A percentile compares a stretch with the other conserved stretches of the same genome.
Conservation (phyloP, 1,139 yeast genomes). For the Zygoascus meyerae region DNA sequence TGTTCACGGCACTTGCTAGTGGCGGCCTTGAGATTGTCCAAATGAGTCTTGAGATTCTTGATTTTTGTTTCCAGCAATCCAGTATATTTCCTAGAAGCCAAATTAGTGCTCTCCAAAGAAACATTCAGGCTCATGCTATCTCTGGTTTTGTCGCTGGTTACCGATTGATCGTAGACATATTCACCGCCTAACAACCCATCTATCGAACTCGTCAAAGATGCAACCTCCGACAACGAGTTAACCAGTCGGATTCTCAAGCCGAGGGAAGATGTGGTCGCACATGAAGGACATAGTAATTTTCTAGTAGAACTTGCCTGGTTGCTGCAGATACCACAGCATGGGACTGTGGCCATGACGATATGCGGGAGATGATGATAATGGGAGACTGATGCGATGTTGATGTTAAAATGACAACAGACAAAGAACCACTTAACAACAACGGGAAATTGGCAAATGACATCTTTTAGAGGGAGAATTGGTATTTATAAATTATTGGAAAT, state of each 20-base stretch:
- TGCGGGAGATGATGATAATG: too few species aligned
- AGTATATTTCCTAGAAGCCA: conserved; percentile 10
- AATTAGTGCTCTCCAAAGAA: background rate
- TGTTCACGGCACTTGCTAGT: conserved; percentile 9
- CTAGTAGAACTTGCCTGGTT: conserved; percentile 16
- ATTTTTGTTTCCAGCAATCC: conserved; percentile 12
- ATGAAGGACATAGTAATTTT: conserved; percentile 27
- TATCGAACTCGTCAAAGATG: conserved; percentile 21
- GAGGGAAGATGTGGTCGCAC: conserved; percentile 25
- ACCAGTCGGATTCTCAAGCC: conserved; percentile 28
- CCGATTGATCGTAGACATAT: conserved; percentile 8
- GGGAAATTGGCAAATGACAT: too few species aligned
- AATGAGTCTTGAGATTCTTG: conserved; percentile 7
- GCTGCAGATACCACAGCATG: conserved; percentile 26
- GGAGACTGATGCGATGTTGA: too few species aligned
- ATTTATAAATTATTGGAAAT: too few species aligned
- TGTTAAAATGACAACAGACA: too few species aligned
- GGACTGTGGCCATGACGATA: conserved; percentile 4
- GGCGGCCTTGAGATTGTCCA: conserved; percentile 9
- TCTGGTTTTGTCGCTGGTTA: background rate
- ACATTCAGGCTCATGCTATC: background rate
- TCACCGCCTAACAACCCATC: conserved; percentile 15
- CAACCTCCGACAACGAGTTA: conserved; percentile 26
- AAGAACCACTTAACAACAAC: too few species aligned
- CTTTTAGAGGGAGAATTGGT: too few species aligned